Evolutionary conservation across 2,329 filamentous ascomycete genomes (phyloP).

Genomic region (Fusarium miscanthi): DNA sequence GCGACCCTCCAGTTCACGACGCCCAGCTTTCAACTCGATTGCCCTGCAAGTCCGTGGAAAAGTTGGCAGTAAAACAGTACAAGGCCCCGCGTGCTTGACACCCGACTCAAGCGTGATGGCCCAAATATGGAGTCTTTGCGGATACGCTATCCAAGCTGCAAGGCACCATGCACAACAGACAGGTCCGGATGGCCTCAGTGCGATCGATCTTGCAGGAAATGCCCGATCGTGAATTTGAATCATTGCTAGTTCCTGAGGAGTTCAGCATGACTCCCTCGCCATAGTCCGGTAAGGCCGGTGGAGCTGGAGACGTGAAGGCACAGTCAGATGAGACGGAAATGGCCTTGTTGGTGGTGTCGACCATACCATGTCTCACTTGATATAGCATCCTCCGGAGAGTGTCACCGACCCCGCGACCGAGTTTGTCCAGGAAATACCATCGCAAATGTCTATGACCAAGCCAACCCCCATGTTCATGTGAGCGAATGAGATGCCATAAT

Average conservation of each 20-base stretch:
- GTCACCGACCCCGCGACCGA: conserved; percentile 28
- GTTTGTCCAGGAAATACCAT: conserved; percentile 12
- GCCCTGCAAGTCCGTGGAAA: background rate
- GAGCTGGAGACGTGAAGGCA: conserved; percentile 31
- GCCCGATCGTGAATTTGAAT: conserved; percentile 46
- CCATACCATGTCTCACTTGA: conserved; percentile 45
- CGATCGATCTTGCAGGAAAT: conserved; percentile 46
- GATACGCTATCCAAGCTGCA: conserved; percentile 39
- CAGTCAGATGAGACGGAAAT: conserved; percentile 46
- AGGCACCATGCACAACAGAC: conserved; percentile 44
- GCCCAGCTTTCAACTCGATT: conserved; percentile 1
- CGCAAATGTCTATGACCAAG: conserved; percentile 7
- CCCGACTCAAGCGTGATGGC: conserved; percentile 32
- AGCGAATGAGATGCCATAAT: conserved; percentile 9
- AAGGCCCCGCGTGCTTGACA: conserved; percentile 33
- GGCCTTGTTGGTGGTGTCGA: conserved; percentile 42
- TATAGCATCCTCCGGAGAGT: conserved; percentile 20
- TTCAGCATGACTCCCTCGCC: conserved; percentile 43
- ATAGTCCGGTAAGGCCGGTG: conserved; percentile 29
- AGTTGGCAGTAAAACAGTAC: conserved; percentile 16
- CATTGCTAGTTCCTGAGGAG: conserved; percentile 35
- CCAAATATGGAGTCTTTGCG: conserved; percentile 26
- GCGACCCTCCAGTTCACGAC: conserved; percentile 26
- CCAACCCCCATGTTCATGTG: conserved; percentile 18
- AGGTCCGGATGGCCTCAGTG: conserved; percentile 24